phyloP scores from a whole-genome alignment of 2,329 filamentous ascomycete genomes.

The Aspergillus novofumigatus region DNA sequence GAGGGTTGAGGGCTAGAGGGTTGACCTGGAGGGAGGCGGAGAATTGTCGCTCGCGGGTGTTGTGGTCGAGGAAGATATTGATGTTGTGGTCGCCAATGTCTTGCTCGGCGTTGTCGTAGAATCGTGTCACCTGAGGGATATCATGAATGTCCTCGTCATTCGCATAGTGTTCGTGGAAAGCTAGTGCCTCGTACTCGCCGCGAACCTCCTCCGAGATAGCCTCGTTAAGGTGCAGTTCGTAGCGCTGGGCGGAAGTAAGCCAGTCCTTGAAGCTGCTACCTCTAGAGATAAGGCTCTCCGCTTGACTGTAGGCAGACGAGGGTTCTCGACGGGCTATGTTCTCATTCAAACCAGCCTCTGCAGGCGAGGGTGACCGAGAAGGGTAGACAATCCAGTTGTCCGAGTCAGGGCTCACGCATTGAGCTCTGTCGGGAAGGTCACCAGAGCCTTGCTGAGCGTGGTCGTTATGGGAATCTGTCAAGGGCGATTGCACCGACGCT shows the following conservation, averaged over 20 bases:
- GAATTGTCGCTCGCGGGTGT: constrained; percentile 24
- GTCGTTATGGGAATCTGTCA: constrained; percentile 24
- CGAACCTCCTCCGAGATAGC: constrained; percentile 31
- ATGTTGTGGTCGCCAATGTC: constrained; percentile 36
- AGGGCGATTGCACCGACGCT: constrained; percentile 30
- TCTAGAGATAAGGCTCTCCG: constrained; percentile 22
- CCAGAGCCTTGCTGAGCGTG: constrained; percentile 27
- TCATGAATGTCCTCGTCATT: constrained; percentile 27
- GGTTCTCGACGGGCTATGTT: constrained; percentile 26
- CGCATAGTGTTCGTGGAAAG: constrained; percentile 31
- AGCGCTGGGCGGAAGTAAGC: constrained; percentile 28
- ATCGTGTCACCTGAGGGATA: constrained; percentile 11
- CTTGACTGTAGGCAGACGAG: constrained; percentile 32
- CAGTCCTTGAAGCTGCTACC: constrained; percentile 31
- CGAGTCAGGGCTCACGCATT: constrained; percentile 35
- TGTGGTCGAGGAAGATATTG: constrained; percentile 31
- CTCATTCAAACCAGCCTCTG: constrained; percentile 17
- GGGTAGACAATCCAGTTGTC: constrained; percentile 42
- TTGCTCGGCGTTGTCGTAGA: constrained; percentile 25
- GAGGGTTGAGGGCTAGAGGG: constrained; percentile 45
- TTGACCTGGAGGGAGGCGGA: constrained; percentile 28
- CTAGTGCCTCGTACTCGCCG: constrained; percentile 36
- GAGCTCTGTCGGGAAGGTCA: constrained; percentile 24
- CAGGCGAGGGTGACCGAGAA: constrained; percentile 30
- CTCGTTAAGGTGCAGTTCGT: constrained; percentile 24